Evolutionary conservation across 306 rosid species (phyloP), one percentile per base, ranked within the genome.

Genomic region (Vigna unguiculata): DNA sequence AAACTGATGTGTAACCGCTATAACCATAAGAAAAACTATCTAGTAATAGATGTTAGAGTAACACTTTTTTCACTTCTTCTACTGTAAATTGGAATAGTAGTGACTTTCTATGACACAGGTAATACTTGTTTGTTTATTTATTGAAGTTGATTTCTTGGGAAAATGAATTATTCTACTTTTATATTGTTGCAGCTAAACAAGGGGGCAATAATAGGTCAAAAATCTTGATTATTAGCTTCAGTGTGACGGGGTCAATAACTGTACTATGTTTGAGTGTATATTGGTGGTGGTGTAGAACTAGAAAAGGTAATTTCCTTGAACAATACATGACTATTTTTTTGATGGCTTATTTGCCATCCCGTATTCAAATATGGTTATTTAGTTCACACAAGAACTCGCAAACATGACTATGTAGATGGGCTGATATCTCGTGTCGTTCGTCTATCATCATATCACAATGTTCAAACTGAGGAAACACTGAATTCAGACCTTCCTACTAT

Each of bases 401-500:
- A 21, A 66, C 9, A 7, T 66, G 5, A 22, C 47, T 66, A 28
- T 11, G 75, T 69, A 69, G 64, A 58, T 49, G 22, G 22, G 22
- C 3, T 20, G 46, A 9, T 9, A 41, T 1, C 4, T 41, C 4
- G 13, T 2, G 9, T 10, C 2, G 3, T 40, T 24, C 12, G 67
- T 53, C 1, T 53, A 22, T 17, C 73, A 38, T 67, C 25, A 6
- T 51, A 6, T 17, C 43, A 17, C 4, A n/a, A 16, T 4, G 13
- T 43, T 72, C 69, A 72, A 20, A 65, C 34, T 6, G 70, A 73
- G 12, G 68, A 57, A 20, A 16, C 70, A 43, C 9, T 68, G 28
- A 53, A 68, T 4, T 16, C 46, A 76, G 81, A 81, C 55, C 81
- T 76, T n/a, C 78, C 81, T 6, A 20, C n/a, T 21, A 75, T 81